Evolutionary conservation across 2,329 filamentous ascomycete genomes (phyloP).

Genomic region (Hymenoscyphus albidus): DNA sequence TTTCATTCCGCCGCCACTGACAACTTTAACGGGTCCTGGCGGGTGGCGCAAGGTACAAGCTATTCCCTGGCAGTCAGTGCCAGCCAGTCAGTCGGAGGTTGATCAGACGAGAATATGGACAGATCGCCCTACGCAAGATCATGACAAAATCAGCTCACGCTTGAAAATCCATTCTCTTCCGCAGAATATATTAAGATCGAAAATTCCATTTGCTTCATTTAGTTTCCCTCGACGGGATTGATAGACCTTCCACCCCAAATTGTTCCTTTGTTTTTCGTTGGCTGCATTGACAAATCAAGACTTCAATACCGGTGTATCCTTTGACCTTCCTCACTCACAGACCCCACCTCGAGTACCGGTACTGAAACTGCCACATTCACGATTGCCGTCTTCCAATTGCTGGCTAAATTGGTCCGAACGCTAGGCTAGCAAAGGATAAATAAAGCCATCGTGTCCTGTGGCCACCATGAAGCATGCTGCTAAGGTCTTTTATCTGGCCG

Average conservation of each 20-base stretch:
- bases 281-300: constrained; percentile 12
- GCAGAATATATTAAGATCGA: background rate
- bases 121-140: constrained; percentile 11
- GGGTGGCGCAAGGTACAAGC: constrained; percentile 8
- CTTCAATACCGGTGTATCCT: constrained; percentile 10
- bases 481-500: constrained; percentile 56
- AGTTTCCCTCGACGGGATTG: background rate
- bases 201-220: background rate
- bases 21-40: background rate
- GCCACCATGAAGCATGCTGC: constrained; percentile 48
- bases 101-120: constrained; percentile 12
- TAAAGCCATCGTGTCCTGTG: constrained; percentile 17
- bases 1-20: background rate
- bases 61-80: background rate
- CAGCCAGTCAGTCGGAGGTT: background rate
- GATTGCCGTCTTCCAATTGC: constrained; percentile 10
- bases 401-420: constrained; percentile 16
- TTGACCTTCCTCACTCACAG: background rate
- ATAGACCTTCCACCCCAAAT: background rate
- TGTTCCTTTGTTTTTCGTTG: constrained; percentile 13
- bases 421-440: background rate
- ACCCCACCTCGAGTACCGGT: constrained; percentile 4
- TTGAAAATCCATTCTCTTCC: constrained; percentile 23
- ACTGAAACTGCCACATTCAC: constrained; percentile 6
- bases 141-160: constrained; percentile 21